Conservation (phyloP, 768 basidiomycete genomes). For the Lentinula boryana region DNA sequence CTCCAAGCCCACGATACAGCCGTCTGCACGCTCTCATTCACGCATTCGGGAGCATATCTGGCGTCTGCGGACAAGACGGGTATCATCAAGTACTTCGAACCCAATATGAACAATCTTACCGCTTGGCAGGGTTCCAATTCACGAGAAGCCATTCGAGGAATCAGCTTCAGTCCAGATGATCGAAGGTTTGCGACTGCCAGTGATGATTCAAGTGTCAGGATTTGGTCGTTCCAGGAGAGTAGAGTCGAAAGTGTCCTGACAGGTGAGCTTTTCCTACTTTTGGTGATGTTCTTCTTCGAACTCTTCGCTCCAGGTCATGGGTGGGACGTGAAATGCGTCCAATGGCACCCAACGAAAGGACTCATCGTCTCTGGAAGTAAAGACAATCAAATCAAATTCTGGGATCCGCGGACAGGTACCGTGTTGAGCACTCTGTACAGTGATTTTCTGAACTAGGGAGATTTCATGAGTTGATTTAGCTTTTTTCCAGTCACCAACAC, state of each 20-base stretch:
- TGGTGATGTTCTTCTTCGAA: neutral
- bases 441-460: neutral
- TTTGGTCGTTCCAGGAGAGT: conserved; percentile 94
- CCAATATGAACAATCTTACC: conserved; percentile 97
- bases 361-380: conserved; percentile 93
- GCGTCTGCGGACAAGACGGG: conserved; percentile 91
- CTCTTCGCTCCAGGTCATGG: conserved; percentile 69
- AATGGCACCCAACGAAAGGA: conserved; percentile 98
- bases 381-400: conserved; percentile 98
- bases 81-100: conserved; percentile 97
- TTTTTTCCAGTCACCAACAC: conserved; percentile 74
- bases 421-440: conserved; percentile 85
- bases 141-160: conserved; percentile 89
- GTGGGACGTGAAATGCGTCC: conserved; percentile 97
- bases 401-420: conserved; percentile 94
- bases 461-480: neutral
- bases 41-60: conserved; percentile 90
- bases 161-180: conserved; percentile 92
- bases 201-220: conserved; percentile 90
- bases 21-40: conserved; percentile 85
- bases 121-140: conserved; percentile 82
- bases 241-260: conserved; percentile 84
- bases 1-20: conserved; percentile 98
- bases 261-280: conserved; percentile 35
- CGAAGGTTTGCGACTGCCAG: conserved; percentile 89